Conservation (phyloP, 176 grass and related monocot species). For the Eleusine coracana region DNA sequence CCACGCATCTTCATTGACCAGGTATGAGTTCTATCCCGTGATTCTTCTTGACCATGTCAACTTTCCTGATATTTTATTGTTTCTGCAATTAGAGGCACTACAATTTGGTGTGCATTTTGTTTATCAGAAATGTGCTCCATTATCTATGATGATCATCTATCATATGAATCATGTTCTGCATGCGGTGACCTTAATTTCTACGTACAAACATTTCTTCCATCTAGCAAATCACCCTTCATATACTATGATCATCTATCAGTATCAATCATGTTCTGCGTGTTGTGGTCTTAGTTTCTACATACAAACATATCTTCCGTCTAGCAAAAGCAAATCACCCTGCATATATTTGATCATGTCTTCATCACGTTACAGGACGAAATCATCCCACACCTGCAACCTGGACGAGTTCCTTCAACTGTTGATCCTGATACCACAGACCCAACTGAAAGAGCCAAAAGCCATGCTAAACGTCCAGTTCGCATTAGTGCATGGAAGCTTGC, state of each 20-base stretch:
- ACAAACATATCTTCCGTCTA: not conserved
- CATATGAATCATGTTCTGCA: constrained; percentile 3
- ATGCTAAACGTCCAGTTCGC: constrained; percentile 72
- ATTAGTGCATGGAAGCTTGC: constrained; percentile 96
- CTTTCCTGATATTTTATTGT: not conserved
- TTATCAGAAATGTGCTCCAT: constrained; percentile 15
- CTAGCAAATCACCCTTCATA: not conserved
- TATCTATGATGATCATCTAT: constrained; percentile 9
- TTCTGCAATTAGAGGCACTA: constrained; percentile 18
- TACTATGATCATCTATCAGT: constrained; percentile 6
- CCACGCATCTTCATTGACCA: constrained; percentile 94
- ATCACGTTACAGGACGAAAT: constrained; percentile 78
- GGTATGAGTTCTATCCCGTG: constrained; percentile 36
- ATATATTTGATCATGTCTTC: constrained; percentile 33
- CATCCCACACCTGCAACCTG: constrained; percentile 83
- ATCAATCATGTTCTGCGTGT: constrained; percentile 10
- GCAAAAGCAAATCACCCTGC: not conserved
- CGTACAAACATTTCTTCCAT: not conserved
- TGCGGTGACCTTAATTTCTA: constrained; percentile 13
- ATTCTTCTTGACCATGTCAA: constrained; percentile 22
- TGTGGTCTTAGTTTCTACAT: constrained; percentile 1
- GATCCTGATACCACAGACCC: constrained; percentile 83
- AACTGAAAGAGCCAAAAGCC: constrained; percentile 51
- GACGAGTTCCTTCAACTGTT: constrained; percentile 80
- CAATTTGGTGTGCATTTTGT: constrained; percentile 11